Evolutionary conservation across 2,329 filamentous ascomycete species (phyloP).

Genomic region (Zymoseptoria ardabiliae): DNA sequence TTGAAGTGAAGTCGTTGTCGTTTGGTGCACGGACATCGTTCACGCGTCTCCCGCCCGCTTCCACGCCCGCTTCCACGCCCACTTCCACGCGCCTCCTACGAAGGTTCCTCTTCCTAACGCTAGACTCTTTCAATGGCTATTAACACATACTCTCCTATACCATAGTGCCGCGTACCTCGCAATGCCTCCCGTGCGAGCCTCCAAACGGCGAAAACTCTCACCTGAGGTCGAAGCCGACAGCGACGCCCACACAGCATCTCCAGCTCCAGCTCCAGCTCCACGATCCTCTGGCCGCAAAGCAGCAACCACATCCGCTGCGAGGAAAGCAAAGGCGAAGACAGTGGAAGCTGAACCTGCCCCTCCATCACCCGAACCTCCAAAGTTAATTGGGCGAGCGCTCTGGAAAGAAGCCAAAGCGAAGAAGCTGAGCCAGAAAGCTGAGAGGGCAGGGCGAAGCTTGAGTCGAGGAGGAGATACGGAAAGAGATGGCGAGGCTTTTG

Average conservation of each 20-base stretch:
- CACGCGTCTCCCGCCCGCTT: no score
- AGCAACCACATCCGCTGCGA: neutral
- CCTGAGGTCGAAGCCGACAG: slow-evolving; percentile 8
- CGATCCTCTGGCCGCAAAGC: neutral
- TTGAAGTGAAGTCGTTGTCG: no score
- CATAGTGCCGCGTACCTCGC: neutral
- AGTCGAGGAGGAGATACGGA: neutral
- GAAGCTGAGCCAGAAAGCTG: neutral
- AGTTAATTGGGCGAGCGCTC: slow-evolving; percentile 5
- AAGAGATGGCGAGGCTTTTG: slow-evolving; percentile 29
- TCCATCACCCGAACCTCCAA: neutral
- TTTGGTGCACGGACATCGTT: no score
- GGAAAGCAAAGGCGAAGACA: slow-evolving; percentile 2
- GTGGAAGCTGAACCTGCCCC: slow-evolving; percentile 4
- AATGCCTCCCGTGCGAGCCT: slow-evolving; percentile 23
- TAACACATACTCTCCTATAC: neutral
- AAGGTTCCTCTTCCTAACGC: neutral
- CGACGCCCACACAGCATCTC: slow-evolving; percentile 6
- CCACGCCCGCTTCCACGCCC: neutral
- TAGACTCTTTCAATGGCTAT: neutral
- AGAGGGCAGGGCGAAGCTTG: neutral
- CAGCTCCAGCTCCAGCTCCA: slow-evolving; percentile 3
- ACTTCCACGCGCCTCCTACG: neutral
- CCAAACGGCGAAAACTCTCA: slow-evolving; percentile 26
- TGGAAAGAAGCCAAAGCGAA: slow-evolving; percentile 16